Conservation (phyloP, 1,139 yeast species). For the Saccharomyces hybrid region DNA sequence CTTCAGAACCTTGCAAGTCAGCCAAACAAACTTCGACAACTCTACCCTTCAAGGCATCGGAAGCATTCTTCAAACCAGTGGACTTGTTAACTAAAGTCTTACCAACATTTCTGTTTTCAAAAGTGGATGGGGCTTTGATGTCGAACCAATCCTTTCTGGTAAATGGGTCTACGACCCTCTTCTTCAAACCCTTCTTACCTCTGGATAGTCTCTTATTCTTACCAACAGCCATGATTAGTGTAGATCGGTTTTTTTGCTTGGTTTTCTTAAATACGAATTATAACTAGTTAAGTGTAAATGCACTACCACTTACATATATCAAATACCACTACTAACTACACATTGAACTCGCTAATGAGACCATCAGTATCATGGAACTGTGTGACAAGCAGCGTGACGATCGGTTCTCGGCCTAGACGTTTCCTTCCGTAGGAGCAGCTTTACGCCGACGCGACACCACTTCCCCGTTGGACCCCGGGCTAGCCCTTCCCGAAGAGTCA, state of each 20-base stretch:
- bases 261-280: background rate
- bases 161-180: constrained; percentile 94
- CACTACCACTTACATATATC: background rate
- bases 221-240: constrained; percentile 77
- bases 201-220: constrained; percentile 94
- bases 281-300: background rate
- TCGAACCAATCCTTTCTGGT: constrained; percentile 93
- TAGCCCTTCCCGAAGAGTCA: no score
- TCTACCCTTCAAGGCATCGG: constrained; percentile 88
- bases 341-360: background rate
- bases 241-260: constrained; percentile 11
- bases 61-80: constrained; percentile 88
- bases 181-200: constrained; percentile 94
- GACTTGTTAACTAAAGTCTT: constrained; percentile 91
- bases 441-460: background rate
- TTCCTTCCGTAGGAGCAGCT: background rate
- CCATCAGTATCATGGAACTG: constrained; percentile 11
- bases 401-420: background rate
- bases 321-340: background rate
- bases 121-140: constrained; percentile 92
- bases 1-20: constrained; percentile 88
- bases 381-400: background rate
- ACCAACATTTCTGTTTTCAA: constrained; percentile 90
- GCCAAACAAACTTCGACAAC: constrained; percentile 81
- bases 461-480: background rate